Conservation (phyloP, 1,139 yeast species). For the Diutina ranongensis region DNA sequence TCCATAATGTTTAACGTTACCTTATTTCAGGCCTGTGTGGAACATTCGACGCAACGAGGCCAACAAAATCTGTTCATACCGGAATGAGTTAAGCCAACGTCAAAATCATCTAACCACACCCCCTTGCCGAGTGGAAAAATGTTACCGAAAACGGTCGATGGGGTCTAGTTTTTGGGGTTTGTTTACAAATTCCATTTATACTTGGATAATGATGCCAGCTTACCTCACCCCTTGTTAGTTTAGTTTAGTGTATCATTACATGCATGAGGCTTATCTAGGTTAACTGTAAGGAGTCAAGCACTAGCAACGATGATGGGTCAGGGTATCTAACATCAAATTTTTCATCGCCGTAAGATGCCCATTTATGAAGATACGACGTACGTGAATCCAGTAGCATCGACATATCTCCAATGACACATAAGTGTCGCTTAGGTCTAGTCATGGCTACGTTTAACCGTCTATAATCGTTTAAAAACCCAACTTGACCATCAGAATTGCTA, state of each 20-base stretch:
- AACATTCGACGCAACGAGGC: no score
- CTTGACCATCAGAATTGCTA: conserved; percentile 40
- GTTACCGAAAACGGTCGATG: no score
- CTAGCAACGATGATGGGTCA: conserved; percentile 20
- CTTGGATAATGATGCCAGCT: no score
- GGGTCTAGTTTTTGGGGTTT: no score
- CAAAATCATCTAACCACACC: no score
- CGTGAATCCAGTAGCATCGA: conserved; percentile 39
- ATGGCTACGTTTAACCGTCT: conserved; percentile 81
- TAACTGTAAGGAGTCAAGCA: not conserved
- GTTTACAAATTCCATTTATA: no score
- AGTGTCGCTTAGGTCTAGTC: conserved; percentile 79
- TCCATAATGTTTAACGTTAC: no score
- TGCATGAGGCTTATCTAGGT: not conserved
- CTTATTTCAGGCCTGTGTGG: no score
- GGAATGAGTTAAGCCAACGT: not conserved
- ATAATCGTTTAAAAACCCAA: conserved; percentile 68
- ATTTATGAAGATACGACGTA: conserved; percentile 40
- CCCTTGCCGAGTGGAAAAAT: no score
- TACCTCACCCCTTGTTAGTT: no score
- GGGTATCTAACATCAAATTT: conserved; percentile 65
- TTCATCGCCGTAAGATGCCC: conserved; percentile 67
- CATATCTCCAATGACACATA: conserved; percentile 79
- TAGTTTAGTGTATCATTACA: no score
- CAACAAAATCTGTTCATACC: no score